Base-by-base conservation (phyloP, 1,284 basidiomycete species). In the Leccinum holopus region DNA sequence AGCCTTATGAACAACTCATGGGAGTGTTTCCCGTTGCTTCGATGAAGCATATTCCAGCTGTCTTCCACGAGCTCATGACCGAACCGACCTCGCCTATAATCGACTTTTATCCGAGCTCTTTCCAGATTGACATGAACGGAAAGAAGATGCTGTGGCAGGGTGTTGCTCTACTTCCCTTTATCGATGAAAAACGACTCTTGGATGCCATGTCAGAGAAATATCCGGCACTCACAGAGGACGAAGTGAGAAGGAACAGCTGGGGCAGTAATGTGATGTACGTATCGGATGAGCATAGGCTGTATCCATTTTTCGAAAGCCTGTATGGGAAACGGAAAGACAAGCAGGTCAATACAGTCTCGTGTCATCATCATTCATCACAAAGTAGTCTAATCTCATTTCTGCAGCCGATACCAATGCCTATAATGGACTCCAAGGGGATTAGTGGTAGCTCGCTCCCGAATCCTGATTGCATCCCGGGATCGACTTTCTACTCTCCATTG, bases 131-230 rank as follows among this genome's bases (percentile, higher is more conserved):
- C 77, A 99, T 99, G 97, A 99, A 99, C 73, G 97, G 97, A 65
- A 99, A 99, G 79, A 95, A 94, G 79, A 98, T 99, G 96, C 84
- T 92, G 1, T 99, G 97, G 97, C 97, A 99, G 77, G 97, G 97
- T 62, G 95, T 99, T 55, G 96, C 96, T 0, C 81, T 99, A 2
- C 80, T 99, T 25, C 96, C 97, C 0, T 99, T 99, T 79, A 99
- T 99, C 67, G 94, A 99, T 72, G 85, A 91, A 75, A 85, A 84
- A 64, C 86, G 96, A 18, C 79, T 98, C 25, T 78, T 98, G 58
- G 86, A 84, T 28, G 94, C 95, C 2, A 94, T 99, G 87, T 84
- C 82, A 16, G 79, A 83, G 30, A 84, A 86, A 63, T 94, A 97
- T 76, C 77, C 82, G 0, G 78, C 86, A 51, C 82, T 99, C 51